Evolutionary conservation across 2,329 filamentous ascomycete species (phyloP), one percentile per base, ranked within the genome.

Genomic region (Ophiocordyceps camponoti-leonardi): DNA sequence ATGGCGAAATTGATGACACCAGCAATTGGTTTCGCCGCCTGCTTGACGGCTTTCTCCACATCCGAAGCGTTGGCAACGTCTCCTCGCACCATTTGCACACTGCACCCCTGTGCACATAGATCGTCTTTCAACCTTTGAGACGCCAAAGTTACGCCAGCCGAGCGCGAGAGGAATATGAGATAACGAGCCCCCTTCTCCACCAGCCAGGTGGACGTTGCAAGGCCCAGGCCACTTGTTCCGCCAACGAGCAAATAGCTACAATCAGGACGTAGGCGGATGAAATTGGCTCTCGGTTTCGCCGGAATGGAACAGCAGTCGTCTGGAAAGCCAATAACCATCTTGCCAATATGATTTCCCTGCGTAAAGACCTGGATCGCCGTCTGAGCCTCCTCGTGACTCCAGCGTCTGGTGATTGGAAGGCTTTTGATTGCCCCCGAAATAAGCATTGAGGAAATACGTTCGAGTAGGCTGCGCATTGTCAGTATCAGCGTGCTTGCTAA

Each of bases 241-340:
- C 57, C 56, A 19, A 57, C 48, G 11, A 60, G 46, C 12, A 60
- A 51, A 43, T 59, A 23, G 22, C 22, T 23, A 6, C 6, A 6
- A 6, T 23, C 22, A 23, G 22, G 22, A 6, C 22, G 22, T 23
- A 23, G 22, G 22, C 22, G 58, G 12, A 46, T 14, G 6, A 41
- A 23, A 4, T 6, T 18, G 19, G 30, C 14, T n/a, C 22, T 12
- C 18, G 28, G 22, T 10, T 14, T n/a, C 7, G 19, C 8, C 11
- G 16, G 44, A 23, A 6, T 6, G 4, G n/a, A 31, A n/a, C 11
- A 39, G 14, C 14, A 13, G 14, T 20, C 22, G 12, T 31, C 12
- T 11, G 49, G 47, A 48, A 54, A 47, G 4, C 31, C 44, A 2
- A 54, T 35, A 5, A 49, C 44, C 28, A 51, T 44, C 35, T 54